phyloP scores from a whole-genome alignment of 2,329 filamentous ascomycete species.

The Pleurostoma richardsiae region DNA sequence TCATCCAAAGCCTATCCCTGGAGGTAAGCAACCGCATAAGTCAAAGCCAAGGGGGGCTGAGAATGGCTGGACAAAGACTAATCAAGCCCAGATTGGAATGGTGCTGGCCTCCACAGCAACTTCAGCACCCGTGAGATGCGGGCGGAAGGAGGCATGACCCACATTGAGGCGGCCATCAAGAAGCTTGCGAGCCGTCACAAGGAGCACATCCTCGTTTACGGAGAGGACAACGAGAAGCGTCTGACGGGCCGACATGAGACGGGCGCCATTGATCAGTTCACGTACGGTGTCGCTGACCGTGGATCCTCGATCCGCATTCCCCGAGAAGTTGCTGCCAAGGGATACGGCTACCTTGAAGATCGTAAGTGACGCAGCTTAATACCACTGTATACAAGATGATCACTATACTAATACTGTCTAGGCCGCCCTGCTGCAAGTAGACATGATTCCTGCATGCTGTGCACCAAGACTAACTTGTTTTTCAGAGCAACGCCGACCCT shows the following conservation, averaged over 20 bases:
- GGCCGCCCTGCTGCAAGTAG: neutral
- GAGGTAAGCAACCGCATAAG: slow-evolving; percentile 35
- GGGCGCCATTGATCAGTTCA: slow-evolving; percentile 87
- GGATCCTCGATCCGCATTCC: slow-evolving; percentile 92
- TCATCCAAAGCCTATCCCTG: slow-evolving; percentile 90
- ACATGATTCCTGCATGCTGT: no score
- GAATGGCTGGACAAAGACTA: neutral
- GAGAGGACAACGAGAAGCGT: slow-evolving; percentile 91
- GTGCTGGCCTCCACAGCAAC: slow-evolving; percentile 89
- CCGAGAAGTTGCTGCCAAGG: slow-evolving; percentile 76
- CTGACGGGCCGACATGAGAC: slow-evolving; percentile 95
- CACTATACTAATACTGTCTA: neutral
- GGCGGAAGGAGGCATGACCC: slow-evolving; percentile 87
- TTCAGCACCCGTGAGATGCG: slow-evolving; percentile 90
- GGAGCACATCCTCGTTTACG: slow-evolving; percentile 86
- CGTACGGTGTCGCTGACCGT: slow-evolving; percentile 92
- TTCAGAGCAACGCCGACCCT: slow-evolving; percentile 69
- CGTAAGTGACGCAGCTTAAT: slow-evolving; percentile 62
- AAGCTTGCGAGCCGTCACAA: slow-evolving; percentile 73
- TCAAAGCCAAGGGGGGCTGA: neutral
- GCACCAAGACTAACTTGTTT: neutral
- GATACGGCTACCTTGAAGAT: slow-evolving; percentile 93
- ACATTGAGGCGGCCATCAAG: slow-evolving; percentile 82
- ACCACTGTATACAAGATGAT: slow-evolving; percentile 70
- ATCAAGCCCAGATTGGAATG: slow-evolving; percentile 70